Base-by-base conservation (phyloP, 2,329 filamentous ascomycete genomes). In the Esteya vermicola region DNA sequence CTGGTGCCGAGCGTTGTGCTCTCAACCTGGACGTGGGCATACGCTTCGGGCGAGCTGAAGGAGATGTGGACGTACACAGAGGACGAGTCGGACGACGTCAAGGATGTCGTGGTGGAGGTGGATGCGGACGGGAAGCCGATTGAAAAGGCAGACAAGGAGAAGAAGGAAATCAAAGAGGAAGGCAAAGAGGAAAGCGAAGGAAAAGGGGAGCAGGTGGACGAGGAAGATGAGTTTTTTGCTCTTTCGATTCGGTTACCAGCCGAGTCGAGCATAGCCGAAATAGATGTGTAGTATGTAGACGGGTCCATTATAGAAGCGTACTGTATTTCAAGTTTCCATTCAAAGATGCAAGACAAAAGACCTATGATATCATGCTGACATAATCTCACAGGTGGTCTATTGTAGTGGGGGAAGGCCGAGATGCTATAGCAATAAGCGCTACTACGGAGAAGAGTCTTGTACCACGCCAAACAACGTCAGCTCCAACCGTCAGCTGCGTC, bases 21-120 rank as follows among this genome's bases (percentile, higher is more conserved):
- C 2, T 72, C 79, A 2, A 54, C 91, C 1, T 93, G 85, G 81
- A 57, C 76, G 4, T 91, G 82, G 2, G 89, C 0, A 49, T 78
- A 5, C 54, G 70, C 16, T 73, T 78, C 32, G 10, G 81, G 85
- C 3, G 86, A 96, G 52, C 47, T 89, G 3, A 65, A 64, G 38
- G 59, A 77, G 32, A 80, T 96, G 73, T 93, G 83, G 81, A 64
- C 65, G 3, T 96, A 88, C 53, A 86, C 77, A 1, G 89, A 96
- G 55, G 74, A 78, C 47, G 72, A 70, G 4, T 70, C 61, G 41
- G 55, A 76, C 3, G 73, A 76, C 47, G 67, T 60, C 1, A 51
- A 61, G 31, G 71, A 76, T 35, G 63, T 72, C 2, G 59, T 76
- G 1, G 70, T 75, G 2, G 68, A 74, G 41, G 54, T 75, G 2